Evolutionary conservation across 2,329 filamentous ascomycete species (phyloP).

Genomic region (Fusarium sp.): DNA sequence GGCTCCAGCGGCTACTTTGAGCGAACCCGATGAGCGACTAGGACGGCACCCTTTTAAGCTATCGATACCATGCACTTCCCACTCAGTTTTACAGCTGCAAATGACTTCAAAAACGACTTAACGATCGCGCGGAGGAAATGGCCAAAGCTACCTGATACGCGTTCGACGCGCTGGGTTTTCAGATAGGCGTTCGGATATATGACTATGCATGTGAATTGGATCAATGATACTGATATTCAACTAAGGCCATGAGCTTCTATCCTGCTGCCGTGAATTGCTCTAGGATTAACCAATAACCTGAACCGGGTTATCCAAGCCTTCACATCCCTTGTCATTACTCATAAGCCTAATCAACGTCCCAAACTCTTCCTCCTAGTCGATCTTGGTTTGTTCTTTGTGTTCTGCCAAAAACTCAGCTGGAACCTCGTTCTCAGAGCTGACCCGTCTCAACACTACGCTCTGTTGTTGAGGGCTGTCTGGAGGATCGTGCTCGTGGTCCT

Average conservation of each 20-base stretch:
- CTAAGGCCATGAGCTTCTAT: conserved; percentile 5
- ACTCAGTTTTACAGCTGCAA: conserved; percentile 5
- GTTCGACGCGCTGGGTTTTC: conserved; percentile 26
- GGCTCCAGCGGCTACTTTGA: conserved; percentile 91
- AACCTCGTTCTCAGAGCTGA: conserved; percentile 56
- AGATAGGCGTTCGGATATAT: conserved; percentile 41
- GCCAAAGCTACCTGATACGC: conserved; percentile 12
- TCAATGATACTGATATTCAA: conserved; percentile 33
- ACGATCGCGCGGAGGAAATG: conserved; percentile 17
- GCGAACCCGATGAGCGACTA: conserved; percentile 72
- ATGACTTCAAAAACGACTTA: conserved; percentile 13
- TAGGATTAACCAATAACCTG: not conserved
- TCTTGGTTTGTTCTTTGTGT: conserved; percentile 41
- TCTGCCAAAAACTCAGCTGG: conserved; percentile 63
- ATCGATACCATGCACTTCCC: conserved; percentile 30
- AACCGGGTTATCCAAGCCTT: not conserved
- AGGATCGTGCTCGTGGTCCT: conserved; percentile 35
- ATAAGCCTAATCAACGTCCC: conserved; percentile 5
- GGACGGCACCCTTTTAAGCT: conserved; percentile 1
- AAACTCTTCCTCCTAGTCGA: conserved; percentile 16
- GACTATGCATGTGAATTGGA: conserved; percentile 38
- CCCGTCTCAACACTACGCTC: conserved; percentile 36
- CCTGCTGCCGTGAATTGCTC: not conserved
- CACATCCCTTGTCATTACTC: conserved; percentile 19
- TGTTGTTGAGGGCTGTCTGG: conserved; percentile 22